Evolutionary conservation across 2,329 filamentous ascomycete species (phyloP), one percentile per base, ranked within the genome.

Genomic region (Orbilia blumenaviensis): DNA sequence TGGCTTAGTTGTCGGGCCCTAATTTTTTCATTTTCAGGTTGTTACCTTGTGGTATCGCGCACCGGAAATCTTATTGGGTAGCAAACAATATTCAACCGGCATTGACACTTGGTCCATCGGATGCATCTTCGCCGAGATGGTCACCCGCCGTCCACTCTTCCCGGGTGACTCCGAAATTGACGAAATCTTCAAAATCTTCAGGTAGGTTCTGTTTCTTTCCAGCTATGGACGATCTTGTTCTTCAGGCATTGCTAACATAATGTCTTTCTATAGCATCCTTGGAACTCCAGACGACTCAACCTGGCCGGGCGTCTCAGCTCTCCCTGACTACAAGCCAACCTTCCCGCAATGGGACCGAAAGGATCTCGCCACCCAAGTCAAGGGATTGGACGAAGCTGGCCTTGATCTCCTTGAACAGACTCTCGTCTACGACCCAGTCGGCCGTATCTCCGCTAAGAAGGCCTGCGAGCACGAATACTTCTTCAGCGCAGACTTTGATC

Each of bases 71-170:
- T 87, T 97, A 18, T 89, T 97, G 1, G 93, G 93, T 82, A 93
- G 93, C 69, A 90, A 93, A 62, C 93, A 96, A 83, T 97, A 97
- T 85, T 95, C 92, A 12, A 97, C 93, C 12, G 93, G 93, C 69
- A 93, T 97, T 44, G 93, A 97, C 81, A 97, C 97, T 92, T 97
- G 93, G 93, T 95, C 92, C 32, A 90, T 94, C 58, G 93, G 93
- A 77, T 95, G 93, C 83, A 97, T 97, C 83, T 96, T 97, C 83
- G 93, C 94, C 8, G 93, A 97, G 84, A 97, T 97, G 94, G 96
- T 92, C 84, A 97, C 93, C 1, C 89, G 92, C 81, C 96, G 96
- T 84, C 93, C 93, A 3, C 86, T 97, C 46, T 97, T 97, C 86
- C 93, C 93, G 10, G 93, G 93, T 72, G 93, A 97, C 82, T 95